Evolutionary conservation across 305 asterid species (phyloP).

Genomic region (Fraxinus paxiana): DNA sequence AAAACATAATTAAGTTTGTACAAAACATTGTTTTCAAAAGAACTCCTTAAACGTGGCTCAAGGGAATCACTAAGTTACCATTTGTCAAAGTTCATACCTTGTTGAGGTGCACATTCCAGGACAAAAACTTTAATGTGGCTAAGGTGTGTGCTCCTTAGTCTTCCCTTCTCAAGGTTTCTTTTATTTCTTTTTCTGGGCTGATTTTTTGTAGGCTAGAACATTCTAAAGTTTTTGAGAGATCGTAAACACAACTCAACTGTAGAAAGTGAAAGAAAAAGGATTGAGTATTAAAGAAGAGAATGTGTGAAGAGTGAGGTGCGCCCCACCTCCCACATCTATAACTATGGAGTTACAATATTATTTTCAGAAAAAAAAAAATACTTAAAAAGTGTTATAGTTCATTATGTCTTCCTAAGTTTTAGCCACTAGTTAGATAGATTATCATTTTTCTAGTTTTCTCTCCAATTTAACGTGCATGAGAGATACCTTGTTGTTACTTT

Average conservation of each 20-base stretch:
- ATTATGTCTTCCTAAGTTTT: background rate
- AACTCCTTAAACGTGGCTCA: background rate
- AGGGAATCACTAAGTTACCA: background rate
- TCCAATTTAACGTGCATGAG: background rate
- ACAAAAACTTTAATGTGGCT: background rate
- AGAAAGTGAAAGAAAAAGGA: background rate
- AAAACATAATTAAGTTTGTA: background rate
- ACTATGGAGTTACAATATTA: background rate
- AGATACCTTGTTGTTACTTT: background rate
- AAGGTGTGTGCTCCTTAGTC: background rate
- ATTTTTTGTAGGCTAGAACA: background rate
- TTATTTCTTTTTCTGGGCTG: background rate
- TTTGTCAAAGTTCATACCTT: background rate
- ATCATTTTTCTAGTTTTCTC: background rate
- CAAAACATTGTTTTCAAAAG: background rate
- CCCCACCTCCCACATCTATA: background rate
- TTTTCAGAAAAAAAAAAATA: background rate
- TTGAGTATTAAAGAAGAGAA: background rate
- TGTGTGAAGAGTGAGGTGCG: background rate
- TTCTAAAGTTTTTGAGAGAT: background rate
- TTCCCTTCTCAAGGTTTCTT: background rate
- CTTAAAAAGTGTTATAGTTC: background rate
- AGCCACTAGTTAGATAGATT: background rate
- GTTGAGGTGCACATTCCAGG: background rate
- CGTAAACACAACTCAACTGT: background rate